Evolutionary conservation across 2,329 filamentous ascomycete genomes (phyloP).

Genomic region (Macrophomina pseudophaseolina): DNA sequence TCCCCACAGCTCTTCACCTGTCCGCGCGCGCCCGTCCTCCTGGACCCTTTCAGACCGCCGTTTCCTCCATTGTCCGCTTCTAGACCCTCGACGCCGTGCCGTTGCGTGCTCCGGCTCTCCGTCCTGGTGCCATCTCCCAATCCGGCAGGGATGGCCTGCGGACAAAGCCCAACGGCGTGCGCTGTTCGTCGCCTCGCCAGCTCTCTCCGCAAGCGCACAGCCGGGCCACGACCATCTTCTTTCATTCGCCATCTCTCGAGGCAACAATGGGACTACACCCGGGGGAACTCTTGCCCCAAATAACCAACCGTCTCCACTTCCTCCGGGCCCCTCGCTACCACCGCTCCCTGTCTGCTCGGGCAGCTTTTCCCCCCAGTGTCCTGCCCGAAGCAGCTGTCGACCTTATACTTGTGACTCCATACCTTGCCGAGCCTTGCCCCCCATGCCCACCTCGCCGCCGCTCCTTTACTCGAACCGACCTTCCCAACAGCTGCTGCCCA

Average conservation of each 20-base stretch:
- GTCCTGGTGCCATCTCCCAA: not conserved
- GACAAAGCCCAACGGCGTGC: not conserved
- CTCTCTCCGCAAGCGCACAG: not conserved
- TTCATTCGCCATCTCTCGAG: conserved; percentile 6
- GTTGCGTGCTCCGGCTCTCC: not conserved
- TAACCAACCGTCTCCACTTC: not conserved
- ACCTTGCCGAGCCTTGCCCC: not conserved
- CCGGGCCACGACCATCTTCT: not conserved
- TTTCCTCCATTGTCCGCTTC: not conserved
- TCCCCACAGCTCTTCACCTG: not conserved
- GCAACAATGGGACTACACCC: not conserved
- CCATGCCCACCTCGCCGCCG: not conserved
- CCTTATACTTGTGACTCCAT: not conserved
- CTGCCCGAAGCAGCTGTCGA: too few species aligned
- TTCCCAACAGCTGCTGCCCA: not conserved
- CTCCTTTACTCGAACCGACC: not conserved
- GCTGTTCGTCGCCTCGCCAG: not conserved
- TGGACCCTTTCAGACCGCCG: not conserved
- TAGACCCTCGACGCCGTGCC: not conserved
- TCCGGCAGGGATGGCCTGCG: conserved; percentile 5
- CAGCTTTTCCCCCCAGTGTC: not conserved
- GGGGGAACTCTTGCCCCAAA: not conserved
- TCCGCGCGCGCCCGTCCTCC: too few species aligned
- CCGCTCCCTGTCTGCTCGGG: conserved; percentile 17
- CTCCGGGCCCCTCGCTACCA: not conserved